A percentile compares a stretch with the other conserved stretches of the same genome.
Evolutionary conservation across 2,329 filamentous ascomycete genomes (phyloP).

Genomic region (Hymenoscyphus repandus): DNA sequence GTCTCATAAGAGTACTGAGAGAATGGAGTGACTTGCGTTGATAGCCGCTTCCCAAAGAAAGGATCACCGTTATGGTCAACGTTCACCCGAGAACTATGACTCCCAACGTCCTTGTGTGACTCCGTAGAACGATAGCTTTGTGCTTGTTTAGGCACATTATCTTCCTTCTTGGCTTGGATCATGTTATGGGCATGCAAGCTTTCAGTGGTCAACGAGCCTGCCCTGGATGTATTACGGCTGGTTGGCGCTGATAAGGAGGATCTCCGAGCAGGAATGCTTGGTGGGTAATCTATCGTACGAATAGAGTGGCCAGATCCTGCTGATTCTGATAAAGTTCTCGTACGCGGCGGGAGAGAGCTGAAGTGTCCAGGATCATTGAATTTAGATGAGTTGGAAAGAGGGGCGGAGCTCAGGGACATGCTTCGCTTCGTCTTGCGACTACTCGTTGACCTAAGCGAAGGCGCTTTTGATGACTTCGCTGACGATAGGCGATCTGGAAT

Average conservation of each 20-base stretch:
- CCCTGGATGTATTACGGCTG: slow-evolving; percentile 50
- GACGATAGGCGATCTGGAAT: slow-evolving; percentile 52
- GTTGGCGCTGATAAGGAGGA: slow-evolving; percentile 60
- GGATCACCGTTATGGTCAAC: slow-evolving; percentile 50
- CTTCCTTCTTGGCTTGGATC: slow-evolving; percentile 20
- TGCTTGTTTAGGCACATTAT: slow-evolving; percentile 4
- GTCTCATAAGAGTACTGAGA: slow-evolving; percentile 54
- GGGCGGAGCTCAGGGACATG: slow-evolving; percentile 46
- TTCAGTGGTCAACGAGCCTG: slow-evolving; percentile 52
- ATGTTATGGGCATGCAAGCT: slow-evolving; percentile 52
- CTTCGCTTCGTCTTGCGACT: slow-evolving; percentile 51
- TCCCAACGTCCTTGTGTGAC: slow-evolving; percentile 15
- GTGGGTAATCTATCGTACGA: slow-evolving; percentile 57
- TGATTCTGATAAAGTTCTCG: slow-evolving; percentile 29
- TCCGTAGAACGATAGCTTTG: slow-evolving; percentile 6
- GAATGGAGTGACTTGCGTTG: slow-evolving; percentile 56
- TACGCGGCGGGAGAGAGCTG: slow-evolving; percentile 33
- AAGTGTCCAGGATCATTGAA: slow-evolving; percentile 41
- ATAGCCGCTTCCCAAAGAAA: slow-evolving; percentile 47
- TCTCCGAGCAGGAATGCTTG: slow-evolving; percentile 49
- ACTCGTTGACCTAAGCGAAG: slow-evolving; percentile 56
- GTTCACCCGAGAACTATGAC: slow-evolving; percentile 24
- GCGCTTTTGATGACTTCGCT: slow-evolving; percentile 43
- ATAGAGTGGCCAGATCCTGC: slow-evolving; percentile 26
- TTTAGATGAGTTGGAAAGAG: slow-evolving; percentile 37